These are phyloP conservation scores for Aspergillus brasiliensis DNA, from an alignment of 2,329 filamentous ascomycete species.

Conservation along the genomic window DNA sequence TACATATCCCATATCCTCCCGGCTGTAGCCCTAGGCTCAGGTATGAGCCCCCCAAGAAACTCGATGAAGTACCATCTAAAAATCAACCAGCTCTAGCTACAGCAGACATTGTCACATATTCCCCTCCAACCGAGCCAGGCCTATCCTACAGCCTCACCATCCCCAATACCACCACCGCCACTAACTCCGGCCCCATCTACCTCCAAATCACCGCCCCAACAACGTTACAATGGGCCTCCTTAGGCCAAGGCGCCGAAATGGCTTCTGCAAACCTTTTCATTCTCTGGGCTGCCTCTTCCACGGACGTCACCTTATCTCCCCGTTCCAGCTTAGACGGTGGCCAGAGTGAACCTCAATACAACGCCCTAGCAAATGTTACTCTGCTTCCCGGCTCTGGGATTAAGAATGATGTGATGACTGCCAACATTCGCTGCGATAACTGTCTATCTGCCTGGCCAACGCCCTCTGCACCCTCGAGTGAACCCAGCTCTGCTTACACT, in stretches of 20 bases:
- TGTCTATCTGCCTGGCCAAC: not conserved
- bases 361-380: not conserved
- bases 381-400: not conserved
- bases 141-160: slow-evolving; percentile 5
- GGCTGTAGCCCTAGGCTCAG: not conserved
- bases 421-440: not conserved
- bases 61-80: not conserved
- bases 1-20: not conserved
- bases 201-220: not conserved
- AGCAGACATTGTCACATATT: not conserved
- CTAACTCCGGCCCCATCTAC: not conserved
- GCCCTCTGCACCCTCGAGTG: not conserved
- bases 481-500: not conserved
- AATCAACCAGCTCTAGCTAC: not conserved
- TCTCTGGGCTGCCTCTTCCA: not conserved
- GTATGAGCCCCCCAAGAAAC: not conserved
- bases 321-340: slow-evolving; percentile 2
- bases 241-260: not conserved
- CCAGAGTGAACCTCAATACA: not conserved
- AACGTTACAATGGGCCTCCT: not conserved
- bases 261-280: not conserved
- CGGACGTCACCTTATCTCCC: not conserved
- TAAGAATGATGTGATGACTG: not conserved
- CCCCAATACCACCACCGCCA: not conserved
- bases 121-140: not conserved